phyloP scores from a whole-genome alignment of 2,329 filamentous ascomycete genomes.

The Thielaviopsis punctulata region DNA sequence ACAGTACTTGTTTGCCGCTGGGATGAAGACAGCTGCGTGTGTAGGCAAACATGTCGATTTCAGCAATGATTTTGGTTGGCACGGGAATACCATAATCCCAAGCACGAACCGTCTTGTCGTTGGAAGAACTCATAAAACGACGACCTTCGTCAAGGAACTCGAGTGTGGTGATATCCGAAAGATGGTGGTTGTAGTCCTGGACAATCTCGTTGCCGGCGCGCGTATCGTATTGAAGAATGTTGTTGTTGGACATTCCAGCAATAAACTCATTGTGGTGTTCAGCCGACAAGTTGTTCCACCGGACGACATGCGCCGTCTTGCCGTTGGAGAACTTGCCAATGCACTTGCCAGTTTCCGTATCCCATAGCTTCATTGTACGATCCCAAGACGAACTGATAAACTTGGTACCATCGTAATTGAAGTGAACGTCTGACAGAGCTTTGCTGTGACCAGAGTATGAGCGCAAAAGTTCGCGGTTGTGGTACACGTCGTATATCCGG shows the following conservation, averaged over 20 bases:
- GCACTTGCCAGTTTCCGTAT: slow-evolving; percentile 86
- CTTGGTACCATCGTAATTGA: slow-evolving; percentile 63
- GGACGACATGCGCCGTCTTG: slow-evolving; percentile 86
- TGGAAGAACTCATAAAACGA: slow-evolving; percentile 92
- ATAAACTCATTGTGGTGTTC: slow-evolving; percentile 77
- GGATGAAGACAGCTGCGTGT: slow-evolving; percentile 74
- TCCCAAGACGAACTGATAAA: slow-evolving; percentile 91
- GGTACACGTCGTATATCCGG: slow-evolving; percentile 90
- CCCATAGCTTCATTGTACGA: slow-evolving; percentile 93
- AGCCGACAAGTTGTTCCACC: slow-evolving; percentile 78
- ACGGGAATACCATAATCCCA: slow-evolving; percentile 99
- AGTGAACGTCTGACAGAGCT: slow-evolving; percentile 74
- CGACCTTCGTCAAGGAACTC: slow-evolving; percentile 89
- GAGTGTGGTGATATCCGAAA: slow-evolving; percentile 95
- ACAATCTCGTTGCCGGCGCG: slow-evolving; percentile 60
- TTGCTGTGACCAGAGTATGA: slow-evolving; percentile 87
- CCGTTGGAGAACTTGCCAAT: slow-evolving; percentile 79
- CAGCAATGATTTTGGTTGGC: slow-evolving; percentile 94
- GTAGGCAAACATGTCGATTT: slow-evolving; percentile 95
- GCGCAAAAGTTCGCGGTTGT: slow-evolving; percentile 70
- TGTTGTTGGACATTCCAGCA: slow-evolving; percentile 95
- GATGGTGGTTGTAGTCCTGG: slow-evolving; percentile 95
- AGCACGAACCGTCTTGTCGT: slow-evolving; percentile 87
- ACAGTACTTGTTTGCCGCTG: slow-evolving; percentile 82
- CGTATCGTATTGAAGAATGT: slow-evolving; percentile 93